These are phyloP conservation scores for Ceratorhiza oryzae-sativae DNA, from an alignment of 1,284 basidiomycete genomes.

Conservation along the genomic window DNA sequence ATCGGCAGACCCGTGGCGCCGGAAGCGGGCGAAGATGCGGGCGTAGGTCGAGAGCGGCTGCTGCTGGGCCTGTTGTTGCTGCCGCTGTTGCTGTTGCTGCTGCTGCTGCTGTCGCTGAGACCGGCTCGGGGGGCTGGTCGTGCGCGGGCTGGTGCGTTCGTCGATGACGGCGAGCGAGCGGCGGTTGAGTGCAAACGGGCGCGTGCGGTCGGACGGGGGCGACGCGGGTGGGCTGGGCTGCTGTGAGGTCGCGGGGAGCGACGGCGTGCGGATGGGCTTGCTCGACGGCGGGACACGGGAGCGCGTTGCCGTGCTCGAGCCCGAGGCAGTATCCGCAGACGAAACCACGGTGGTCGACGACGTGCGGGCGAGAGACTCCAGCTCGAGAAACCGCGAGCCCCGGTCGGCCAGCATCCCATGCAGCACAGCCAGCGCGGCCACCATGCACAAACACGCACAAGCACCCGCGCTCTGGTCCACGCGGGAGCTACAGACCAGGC, in stretches of 20 bases:
- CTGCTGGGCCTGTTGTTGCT: neutral
- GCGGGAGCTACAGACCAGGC: neutral
- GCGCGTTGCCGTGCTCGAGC: slow-evolving; percentile 18
- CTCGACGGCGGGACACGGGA: neutral
- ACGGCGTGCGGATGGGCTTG: neutral
- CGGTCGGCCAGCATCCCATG: neutral
- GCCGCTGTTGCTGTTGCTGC: neutral
- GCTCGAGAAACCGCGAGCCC: neutral
- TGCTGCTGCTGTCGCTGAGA: neutral
- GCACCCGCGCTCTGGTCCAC: neutral
- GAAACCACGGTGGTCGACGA: slow-evolving; percentile 14
- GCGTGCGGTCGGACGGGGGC: neutral
- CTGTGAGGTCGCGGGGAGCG: neutral
- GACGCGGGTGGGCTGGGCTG: slow-evolving; percentile 14
- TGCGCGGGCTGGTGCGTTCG: slow-evolving; percentile 15
- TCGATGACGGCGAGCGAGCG: slow-evolving; percentile 30
- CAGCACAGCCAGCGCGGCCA: slow-evolving; percentile 10
- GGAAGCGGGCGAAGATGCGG: slow-evolving; percentile 18
- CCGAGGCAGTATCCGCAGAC: slow-evolving; percentile 7
- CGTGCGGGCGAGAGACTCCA: neutral
- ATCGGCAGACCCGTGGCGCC: slow-evolving; percentile 16
- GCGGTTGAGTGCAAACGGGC: slow-evolving; percentile 4
- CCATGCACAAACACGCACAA: slow-evolving; percentile 5
- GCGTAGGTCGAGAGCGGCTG: slow-evolving; percentile 20
- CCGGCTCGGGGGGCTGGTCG: neutral